phyloP scores from a whole-genome alignment of 352 stramenopile genomes.

The Globisporangium mamillatum region DNA sequence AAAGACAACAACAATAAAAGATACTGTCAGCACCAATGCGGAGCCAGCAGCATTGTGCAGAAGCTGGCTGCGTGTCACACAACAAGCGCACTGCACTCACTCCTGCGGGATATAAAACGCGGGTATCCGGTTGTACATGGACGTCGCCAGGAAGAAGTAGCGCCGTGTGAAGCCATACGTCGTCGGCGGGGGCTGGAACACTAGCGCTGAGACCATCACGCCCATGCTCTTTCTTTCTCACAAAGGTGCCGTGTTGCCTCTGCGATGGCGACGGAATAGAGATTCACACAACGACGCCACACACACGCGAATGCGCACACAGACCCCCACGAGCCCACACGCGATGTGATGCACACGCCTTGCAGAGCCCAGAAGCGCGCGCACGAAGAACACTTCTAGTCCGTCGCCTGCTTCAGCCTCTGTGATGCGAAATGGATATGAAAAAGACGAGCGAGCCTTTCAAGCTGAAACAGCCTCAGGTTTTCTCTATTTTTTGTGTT shows the following conservation, averaged over 20 bases:
- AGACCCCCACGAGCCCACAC: neutral
- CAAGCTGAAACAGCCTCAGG: slow-evolving; percentile 14
- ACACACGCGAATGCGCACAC: neutral
- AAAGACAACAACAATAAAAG: neutral
- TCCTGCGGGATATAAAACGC: slow-evolving; percentile 94
- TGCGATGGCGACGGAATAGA: neutral
- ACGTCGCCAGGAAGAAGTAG: slow-evolving; percentile 94
- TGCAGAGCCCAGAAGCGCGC: neutral
- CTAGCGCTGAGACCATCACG: slow-evolving; percentile 70
- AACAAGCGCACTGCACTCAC: slow-evolving; percentile 31
- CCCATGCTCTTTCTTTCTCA: slow-evolving; percentile 48
- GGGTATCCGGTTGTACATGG: slow-evolving; percentile 87
- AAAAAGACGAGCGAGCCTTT: slow-evolving; percentile 7
- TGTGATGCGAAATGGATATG: slow-evolving; percentile 5
- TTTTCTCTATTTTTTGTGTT: slow-evolving; percentile 7
- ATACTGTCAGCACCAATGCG: neutral
- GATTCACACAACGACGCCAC: neutral
- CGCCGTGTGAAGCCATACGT: slow-evolving; percentile 77
- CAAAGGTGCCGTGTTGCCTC: slow-evolving; percentile 8
- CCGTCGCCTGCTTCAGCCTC: neutral
- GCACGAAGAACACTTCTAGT: neutral
- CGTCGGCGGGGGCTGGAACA: slow-evolving; percentile 85
- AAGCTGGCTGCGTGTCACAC: neutral
- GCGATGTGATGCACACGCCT: neutral
- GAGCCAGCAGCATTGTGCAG: neutral